Base-by-base conservation (phyloP, 2,329 filamentous ascomycete genomes). In the Claviceps africana region DNA sequence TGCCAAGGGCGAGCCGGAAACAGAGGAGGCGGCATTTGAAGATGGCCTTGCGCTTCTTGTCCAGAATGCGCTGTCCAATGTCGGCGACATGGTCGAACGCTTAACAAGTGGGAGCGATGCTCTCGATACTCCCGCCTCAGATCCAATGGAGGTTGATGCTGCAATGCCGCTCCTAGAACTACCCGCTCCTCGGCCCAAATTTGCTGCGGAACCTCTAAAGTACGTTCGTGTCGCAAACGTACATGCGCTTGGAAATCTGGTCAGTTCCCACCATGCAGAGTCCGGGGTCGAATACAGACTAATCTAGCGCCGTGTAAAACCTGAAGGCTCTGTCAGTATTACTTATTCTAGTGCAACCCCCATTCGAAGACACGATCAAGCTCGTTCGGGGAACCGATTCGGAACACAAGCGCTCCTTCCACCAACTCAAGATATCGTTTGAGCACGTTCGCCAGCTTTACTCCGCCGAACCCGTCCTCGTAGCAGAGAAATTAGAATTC, bases 241-340 rank as follows among this genome's bases (percentile, higher is more conserved):
- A 28, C 62, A 68, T 57, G 63, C 69, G 58, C 64, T 72, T 30
- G 68, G 67, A 11, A 71, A 69, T 56, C 56, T 71, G 57, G 70
- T 72, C 63, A 55, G 69, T 64, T 52, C 15, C 21, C 4, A 43
- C 47, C 4, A 28, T 49, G 44, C 56, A 31, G 13, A 7, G 42
- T 21, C 21, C 21, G 40, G 25, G 21, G 10, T 43, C 21, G 40
- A 25, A 21, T 43, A 11, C 6, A 15, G 19, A 48, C 31, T 48
- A 40, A 48, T 40, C 22, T 17, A 17, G 35, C 33, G n/a, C 7
- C 25, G 15, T 45, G 11, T 15, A 9, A 39, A 48, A n/a, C 7
- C 15, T 25, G 40, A 51, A 70, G 68, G 65, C 67, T 40, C 59
- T 70, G 33, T 68, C 67, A n/a, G 57, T 68, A 30, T 61, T 71